These are phyloP conservation scores for Picea sitchensis DNA, from an alignment of 75 land plant species.

Conservation along the genomic window DNA sequence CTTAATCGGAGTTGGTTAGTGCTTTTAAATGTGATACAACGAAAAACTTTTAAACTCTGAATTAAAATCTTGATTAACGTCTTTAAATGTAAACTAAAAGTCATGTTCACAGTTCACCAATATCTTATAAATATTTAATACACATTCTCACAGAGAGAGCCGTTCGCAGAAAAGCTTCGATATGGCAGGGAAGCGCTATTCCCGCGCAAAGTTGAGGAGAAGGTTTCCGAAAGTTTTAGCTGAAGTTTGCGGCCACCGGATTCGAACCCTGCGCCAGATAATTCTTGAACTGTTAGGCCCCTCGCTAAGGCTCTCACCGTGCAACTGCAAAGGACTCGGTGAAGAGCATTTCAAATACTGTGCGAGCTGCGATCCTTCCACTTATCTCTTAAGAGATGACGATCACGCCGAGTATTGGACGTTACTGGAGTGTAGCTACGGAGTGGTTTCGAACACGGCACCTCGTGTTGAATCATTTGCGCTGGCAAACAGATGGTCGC, in stretches of 20 bases:
- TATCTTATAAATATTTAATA: too few relatives aligned
- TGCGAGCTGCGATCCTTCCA: constrained; percentile 5
- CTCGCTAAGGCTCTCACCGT: background rate
- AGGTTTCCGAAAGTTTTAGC: constrained; percentile 3
- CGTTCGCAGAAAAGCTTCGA: too few relatives aligned
- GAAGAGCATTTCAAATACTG: constrained; percentile 9
- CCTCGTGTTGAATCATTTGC: constrained; percentile 12
- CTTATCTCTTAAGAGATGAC: constrained; percentile 27
- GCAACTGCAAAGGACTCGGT: constrained; percentile 14
- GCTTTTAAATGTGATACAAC: too few relatives aligned
- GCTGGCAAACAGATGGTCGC: constrained; percentile 16
- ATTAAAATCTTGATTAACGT: too few relatives aligned
- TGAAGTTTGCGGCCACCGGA: background rate
- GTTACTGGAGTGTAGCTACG: constrained; percentile 38
- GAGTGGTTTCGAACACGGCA: constrained; percentile 34
- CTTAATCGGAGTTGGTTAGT: too few relatives aligned
- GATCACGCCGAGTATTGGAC: constrained; percentile 39
- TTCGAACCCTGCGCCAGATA: constrained; percentile 5
- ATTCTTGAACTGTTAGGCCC: background rate
- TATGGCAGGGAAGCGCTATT: too few relatives aligned
- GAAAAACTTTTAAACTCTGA: too few relatives aligned
- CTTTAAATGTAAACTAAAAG: too few relatives aligned
- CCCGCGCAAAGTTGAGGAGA: background rate
- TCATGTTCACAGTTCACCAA: too few relatives aligned
- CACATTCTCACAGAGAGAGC: too few relatives aligned